Percentiles rank a stretch among this genome's conserved stretches.
These are phyloP conservation scores for Tylopilus sp. DNA, from an alignment of 768 basidiomycete genomes.

Conservation along the genomic window DNA sequence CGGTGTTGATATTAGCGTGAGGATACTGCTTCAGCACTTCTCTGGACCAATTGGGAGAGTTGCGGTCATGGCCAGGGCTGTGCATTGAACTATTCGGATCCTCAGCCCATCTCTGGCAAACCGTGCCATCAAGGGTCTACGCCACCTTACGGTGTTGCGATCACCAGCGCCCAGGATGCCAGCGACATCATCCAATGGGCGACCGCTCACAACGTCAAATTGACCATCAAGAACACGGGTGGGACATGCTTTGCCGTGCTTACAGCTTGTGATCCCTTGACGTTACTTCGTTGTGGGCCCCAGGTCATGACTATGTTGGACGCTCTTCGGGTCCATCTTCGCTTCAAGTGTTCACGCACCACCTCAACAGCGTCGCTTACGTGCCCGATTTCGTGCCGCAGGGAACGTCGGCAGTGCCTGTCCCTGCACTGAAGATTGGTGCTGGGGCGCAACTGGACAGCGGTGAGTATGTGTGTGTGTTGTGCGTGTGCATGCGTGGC, in stretches of 20 bases:
- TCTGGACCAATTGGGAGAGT: conserved; percentile 22
- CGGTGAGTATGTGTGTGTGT: conserved; percentile 1
- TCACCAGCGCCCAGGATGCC: conserved; percentile 15
- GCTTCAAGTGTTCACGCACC: conserved; percentile 17
- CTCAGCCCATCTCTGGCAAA: conserved; percentile 10
- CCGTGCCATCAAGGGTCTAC: conserved; percentile 12
- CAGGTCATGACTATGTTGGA: conserved; percentile 11
- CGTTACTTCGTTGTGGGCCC: background rate
- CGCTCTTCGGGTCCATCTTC: conserved; percentile 17
- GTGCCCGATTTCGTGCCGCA: conserved; percentile 13
- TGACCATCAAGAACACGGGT: conserved; percentile 23
- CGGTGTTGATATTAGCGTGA: conserved; percentile 8
- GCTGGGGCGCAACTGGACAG: conserved; percentile 12
- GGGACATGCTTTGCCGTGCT: background rate
- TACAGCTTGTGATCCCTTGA: background rate
- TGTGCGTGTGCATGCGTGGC: background rate
- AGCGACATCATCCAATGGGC: conserved; percentile 19
- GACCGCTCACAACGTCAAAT: conserved; percentile 7
- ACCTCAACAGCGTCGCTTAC: conserved; percentile 8
- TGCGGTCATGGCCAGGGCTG: conserved; percentile 15
- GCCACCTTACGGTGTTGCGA: conserved; percentile 16
- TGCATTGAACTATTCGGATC: conserved; percentile 17
- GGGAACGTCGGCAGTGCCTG: conserved; percentile 11
- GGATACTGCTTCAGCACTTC: conserved; percentile 10
- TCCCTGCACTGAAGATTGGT: conserved; percentile 11